Base-by-base conservation (phyloP, 495 filamentous ascomycete genomes). In the Jackrogersella multiformis region DNA sequence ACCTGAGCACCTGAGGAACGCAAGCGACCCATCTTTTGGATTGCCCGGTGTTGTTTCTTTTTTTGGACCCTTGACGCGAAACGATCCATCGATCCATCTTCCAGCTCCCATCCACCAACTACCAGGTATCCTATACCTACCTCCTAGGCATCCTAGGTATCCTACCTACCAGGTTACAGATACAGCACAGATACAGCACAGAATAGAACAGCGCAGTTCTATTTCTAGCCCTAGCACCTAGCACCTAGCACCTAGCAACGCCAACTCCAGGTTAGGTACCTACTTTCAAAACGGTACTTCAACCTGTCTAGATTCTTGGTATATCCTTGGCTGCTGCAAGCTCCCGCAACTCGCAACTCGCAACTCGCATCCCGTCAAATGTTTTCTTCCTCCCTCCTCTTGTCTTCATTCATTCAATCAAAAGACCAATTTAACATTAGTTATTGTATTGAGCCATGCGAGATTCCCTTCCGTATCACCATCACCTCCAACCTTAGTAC, bases 311-410 rank as follows among this genome's bases (percentile, higher is more conserved):
- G 24, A 36, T 57, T 61, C 68, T 71, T 67, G 68, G 68, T 63
- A 36, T n/a, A 36, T 57, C 58, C 68, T 71, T 67, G 68, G 68
- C 68, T 66, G 51, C 62, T 66, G 68, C 68, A 71, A 67, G 58
- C 54, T 63, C 10, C 68, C 68, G 68, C 54, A 56, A 15, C n/a
- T n/a, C n/a, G n/a, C n/a, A n/a, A n/a, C n/a, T n/a, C n/a, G n/a
- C n/a, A n/a, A n/a, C n/a, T n/a, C n/a, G n/a, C n/a, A n/a, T n/a
- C 38, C 35, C 41, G 48, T 49, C 24, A 61, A 53, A 57, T 46
- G 21, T n/a, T 42, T 34, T 51, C 30, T 38, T 55, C 9, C 10
- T 42, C 21, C 44, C 21, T 30, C 48, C n/a, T 45, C 30, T 41
- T 24, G 5, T 51, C n/a, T 30, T 34, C 15, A n/a, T 35, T 53